Evolutionary conservation across 108 stramenopile species (phyloP), one percentile per base, ranked within the genome.

Genomic region (Aurantiochytrium sp.): DNA sequence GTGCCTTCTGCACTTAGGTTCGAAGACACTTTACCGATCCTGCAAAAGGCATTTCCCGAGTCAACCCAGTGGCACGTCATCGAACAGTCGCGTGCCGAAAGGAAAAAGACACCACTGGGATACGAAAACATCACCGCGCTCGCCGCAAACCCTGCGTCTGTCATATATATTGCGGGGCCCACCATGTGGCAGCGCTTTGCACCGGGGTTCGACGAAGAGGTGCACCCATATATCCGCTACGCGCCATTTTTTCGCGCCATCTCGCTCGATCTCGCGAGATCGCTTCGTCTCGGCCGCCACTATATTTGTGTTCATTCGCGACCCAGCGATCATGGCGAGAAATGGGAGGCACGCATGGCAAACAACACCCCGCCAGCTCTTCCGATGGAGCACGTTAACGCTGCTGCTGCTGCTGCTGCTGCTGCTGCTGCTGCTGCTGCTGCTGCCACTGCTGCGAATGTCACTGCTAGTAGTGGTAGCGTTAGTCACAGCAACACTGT

Each of bases 151-250:
- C 49, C 45, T 43, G 76, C 12, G n/a, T 16, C 19, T 23, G 76
- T 83, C 12, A 35, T 83, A 6, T 83, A 28, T 35, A 45, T 83
- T 83, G 76, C 76, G 45, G 76, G 76, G 51, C 76, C 76, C n/a
- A 83, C 76, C 76, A 83, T 83, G 76, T 83, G 76, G 76, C 76
- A 83, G 28, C 45, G 51, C 19, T 83, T 83, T 53, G 45, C 49
- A 16, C 45, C 14, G 10, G 49, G 10, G 0, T 83, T 83, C 49
- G 76, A 83, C 23, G n/a, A 83, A 1, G 76, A 83, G 51, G 76
- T 83, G 76, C 28, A 25, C 76, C 18, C 76, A 16, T 35, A 25
- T 35, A 83, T 83, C 49, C 76, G 76, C 76, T 83, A 53, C 28
- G 76, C 76, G 45, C 76, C 76, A 1, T 83, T 83, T 83, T 83